Evolutionary conservation across 2,329 filamentous ascomycete species (phyloP).

Genomic region (Endoconidiophora laricicola): DNA sequence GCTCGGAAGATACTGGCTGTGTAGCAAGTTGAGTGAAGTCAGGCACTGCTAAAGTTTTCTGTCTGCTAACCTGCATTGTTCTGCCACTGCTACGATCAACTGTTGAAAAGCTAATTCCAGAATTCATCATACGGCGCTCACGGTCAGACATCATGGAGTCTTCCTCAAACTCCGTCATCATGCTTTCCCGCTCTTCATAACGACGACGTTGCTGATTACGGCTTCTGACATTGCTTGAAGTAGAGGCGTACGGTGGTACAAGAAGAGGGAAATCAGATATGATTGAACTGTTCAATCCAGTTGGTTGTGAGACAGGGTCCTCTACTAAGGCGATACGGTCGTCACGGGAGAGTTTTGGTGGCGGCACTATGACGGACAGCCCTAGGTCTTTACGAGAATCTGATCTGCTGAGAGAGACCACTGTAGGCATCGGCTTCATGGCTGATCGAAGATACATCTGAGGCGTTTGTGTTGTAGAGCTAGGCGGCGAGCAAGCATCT

Average conservation of each 20-base stretch:
- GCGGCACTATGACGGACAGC: background rate
- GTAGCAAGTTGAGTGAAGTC: conserved; percentile 13
- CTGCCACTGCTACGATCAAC: conserved; percentile 18
- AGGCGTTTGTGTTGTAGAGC: no score
- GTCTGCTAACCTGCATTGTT: conserved; percentile 13
- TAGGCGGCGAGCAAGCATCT: no score
- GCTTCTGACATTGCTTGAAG: background rate
- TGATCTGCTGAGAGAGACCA: background rate
- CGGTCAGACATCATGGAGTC: conserved; percentile 21
- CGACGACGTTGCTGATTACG: conserved; percentile 2
- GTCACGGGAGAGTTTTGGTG: no score
- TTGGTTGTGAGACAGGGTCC: no score
- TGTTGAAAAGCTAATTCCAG: conserved; percentile 36
- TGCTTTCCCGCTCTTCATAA: conserved; percentile 23
- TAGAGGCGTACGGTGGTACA: background rate
- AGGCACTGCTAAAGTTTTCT: background rate
- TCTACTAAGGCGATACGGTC: no score
- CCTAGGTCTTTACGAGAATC: background rate
- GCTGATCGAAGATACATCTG: no score
- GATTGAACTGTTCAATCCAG: no score
- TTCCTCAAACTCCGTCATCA: conserved; percentile 37
- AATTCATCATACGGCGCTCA: conserved; percentile 26
- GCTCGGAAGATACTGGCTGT: background rate
- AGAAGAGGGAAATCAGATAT: background rate
- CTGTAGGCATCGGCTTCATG: no score